phyloP scores from a whole-genome alignment of 1,139 yeast genomes.

The Hyphopichia khmerensis region DNA sequence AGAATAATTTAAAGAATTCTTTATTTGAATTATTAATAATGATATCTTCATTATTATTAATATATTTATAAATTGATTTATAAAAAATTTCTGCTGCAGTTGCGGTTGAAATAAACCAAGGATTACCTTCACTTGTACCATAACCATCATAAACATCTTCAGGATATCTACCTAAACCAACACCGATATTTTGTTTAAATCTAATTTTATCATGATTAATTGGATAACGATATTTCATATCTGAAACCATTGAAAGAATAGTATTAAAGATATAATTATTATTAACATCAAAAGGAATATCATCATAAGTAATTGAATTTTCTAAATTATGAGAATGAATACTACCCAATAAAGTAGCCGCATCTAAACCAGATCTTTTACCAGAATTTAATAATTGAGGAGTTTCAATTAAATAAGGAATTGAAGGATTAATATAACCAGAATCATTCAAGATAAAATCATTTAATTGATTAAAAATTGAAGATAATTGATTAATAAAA shows the following conservation, averaged over 20 bases:
- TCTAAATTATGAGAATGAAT: conserved; percentile 60
- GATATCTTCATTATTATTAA: conserved; percentile 21
- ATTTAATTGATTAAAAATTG: conserved; percentile 32
- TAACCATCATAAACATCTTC: conserved; percentile 89
- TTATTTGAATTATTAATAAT: conserved; percentile 23
- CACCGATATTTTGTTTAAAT: conserved; percentile 43
- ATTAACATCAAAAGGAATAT: conserved; percentile 59
- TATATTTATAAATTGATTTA: conserved; percentile 30
- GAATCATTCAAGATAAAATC: conserved; percentile 40
- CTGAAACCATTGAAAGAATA: conserved; percentile 53
- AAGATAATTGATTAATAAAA: conserved; percentile 23
- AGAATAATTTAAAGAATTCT: conserved; percentile 31
- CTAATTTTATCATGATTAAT: conserved; percentile 56
- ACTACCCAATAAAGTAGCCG: conserved; percentile 73
- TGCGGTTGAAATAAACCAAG: conserved; percentile 91
- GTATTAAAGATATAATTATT: conserved; percentile 59
- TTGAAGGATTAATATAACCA: conserved; percentile 42
- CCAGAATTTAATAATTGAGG: conserved; percentile 45
- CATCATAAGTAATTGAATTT: conserved; percentile 21
- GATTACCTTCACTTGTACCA: conserved; percentile 77
- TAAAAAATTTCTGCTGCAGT: conserved; percentile 67
- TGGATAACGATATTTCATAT: conserved; percentile 75
- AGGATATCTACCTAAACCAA: conserved; percentile 88
- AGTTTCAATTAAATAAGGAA: conserved; percentile 67
- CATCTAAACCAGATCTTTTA: conserved; percentile 71